Evolutionary conservation across 371 early-diverging fungal species (phyloP), one percentile per base, ranked within the genome.

Genomic region (Pancytospora epiphaga): DNA sequence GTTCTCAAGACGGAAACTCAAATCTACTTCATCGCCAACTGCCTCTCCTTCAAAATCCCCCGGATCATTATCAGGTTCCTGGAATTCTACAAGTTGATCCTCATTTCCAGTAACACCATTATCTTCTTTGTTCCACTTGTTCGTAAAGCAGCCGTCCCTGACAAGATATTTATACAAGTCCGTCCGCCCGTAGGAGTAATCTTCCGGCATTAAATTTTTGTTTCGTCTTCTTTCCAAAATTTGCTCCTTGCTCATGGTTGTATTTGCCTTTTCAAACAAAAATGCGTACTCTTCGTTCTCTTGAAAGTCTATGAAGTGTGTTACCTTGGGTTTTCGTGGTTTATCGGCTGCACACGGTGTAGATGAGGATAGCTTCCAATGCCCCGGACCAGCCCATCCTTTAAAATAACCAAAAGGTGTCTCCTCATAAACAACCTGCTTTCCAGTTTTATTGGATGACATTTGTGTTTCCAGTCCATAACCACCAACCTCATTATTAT

Each of bases 301-400:
- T 0, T 61, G 39, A 58, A 79, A 79, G 57, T 81, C 78, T 33
- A 79, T 58, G 12, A 40, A 67, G 43, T 54, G 54, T 37, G 56
- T 69, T 63, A 77, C 74, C 40, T 58, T 81, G 19, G 57, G 70
- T 38, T 70, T 76, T 39, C 43, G 47, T 9, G 27, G 18, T 9
- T 22, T 47, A 2, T 34, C 64, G 36, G 12, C 50, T 58, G 66
- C 68, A 18, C 57, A 49, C 61, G 25, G 43, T 38, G 47, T 58
- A n/a, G 40, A 47, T 6, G 43, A 12, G 19, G 65, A 49, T 62
- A 73, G 47, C 49, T 75, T 77, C 81, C 81, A 81, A 64, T 79
- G 76, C 9, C 47, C 32, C 22, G 80, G 79, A 9, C 80, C 80
- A 32, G 75, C 80, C 81, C 81, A 81, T 29, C 76, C 78, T 40